These are phyloP conservation scores for Tulasnella calospora DNA, from an alignment of 768 basidiomycete genomes.

Conservation along the genomic window DNA sequence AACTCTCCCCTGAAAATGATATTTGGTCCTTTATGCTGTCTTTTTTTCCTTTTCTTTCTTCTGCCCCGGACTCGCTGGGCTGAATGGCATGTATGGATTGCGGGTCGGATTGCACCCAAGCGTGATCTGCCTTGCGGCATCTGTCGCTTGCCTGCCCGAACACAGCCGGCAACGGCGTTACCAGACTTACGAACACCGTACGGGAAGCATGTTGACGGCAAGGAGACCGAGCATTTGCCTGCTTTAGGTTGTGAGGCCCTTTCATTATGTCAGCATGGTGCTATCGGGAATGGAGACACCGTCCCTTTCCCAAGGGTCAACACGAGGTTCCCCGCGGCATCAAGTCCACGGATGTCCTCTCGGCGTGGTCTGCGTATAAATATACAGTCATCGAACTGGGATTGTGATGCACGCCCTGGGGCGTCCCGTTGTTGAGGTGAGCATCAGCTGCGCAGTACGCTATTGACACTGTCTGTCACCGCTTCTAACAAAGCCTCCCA, in stretches of 20 bases:
- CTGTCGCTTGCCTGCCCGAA: neutral
- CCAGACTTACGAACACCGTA: neutral
- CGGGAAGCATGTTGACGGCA: neutral
- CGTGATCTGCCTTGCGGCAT: neutral
- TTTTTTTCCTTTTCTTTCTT: neutral
- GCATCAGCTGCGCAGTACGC: neutral
- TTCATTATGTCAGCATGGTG: neutral
- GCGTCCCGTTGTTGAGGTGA: neutral
- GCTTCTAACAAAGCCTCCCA: neutral
- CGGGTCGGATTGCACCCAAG: neutral
- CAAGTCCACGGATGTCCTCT: neutral
- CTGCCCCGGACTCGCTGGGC: neutral
- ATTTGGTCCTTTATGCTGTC: too few relatives aligned
- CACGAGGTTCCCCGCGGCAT: neutral
- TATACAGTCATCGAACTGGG: neutral
- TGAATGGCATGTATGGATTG: neutral
- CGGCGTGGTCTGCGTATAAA: neutral
- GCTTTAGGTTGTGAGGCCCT: neutral
- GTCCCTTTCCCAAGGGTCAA: neutral
- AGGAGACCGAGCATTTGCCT: neutral
- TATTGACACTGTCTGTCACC: neutral
- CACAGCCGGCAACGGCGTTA: neutral
- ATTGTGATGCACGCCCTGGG: neutral
- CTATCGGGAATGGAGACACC: neutral
- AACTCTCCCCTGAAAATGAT: neutral